Evolutionary conservation across 2,329 filamentous ascomycete species (phyloP), one percentile per base, ranked within the genome.

Genomic region (Exophiala alcalophila): DNA sequence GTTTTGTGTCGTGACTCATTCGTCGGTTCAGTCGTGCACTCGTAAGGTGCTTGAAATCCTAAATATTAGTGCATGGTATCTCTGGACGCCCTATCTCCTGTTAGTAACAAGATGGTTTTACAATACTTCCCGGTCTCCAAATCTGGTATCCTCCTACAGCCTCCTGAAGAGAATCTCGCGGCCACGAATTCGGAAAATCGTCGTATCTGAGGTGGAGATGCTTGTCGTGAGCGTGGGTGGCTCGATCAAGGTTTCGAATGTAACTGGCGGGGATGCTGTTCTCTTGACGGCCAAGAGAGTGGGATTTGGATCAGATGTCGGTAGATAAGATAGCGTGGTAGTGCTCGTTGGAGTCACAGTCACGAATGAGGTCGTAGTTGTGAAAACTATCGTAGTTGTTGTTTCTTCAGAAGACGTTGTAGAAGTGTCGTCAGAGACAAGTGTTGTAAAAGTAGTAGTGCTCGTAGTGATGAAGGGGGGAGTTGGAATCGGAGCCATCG

Each of bases 121-220:
- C 15, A 33, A 40, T 40, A 28, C 36, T 41, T 32, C 18, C 36
- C 40, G 40, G 26, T 23, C 28, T 12, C 26, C 37, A 32, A 21
- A 46, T 18, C 40, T 14, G 35, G 43, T 9, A n/a, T 12, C 2
- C 20, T 6, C 15, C 28, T 45, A 44, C 26, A 20, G 32, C 11
- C 25, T 24, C n/a, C 41, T 49, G 15, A 46, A 39, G 18, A 36
- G 12, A 11, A 52, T 45, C 23, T 49, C 37, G 7, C 49, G 40
- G 18, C 49, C 49, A 21, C 44, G 40, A 30, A 52, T 49, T 19
- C 36, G 46, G 34, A 49, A 47, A 23, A 36, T 24, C 28, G 49
- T 49, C 16, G 49, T 38, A 27, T 31, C 33, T 26, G 36, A 8
- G n/a, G 34, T 12, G 15, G 44, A 16, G 18, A 33, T 41, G 14